Conservation (phyloP, 345 rosid species). For the Hibiscus trionum region DNA sequence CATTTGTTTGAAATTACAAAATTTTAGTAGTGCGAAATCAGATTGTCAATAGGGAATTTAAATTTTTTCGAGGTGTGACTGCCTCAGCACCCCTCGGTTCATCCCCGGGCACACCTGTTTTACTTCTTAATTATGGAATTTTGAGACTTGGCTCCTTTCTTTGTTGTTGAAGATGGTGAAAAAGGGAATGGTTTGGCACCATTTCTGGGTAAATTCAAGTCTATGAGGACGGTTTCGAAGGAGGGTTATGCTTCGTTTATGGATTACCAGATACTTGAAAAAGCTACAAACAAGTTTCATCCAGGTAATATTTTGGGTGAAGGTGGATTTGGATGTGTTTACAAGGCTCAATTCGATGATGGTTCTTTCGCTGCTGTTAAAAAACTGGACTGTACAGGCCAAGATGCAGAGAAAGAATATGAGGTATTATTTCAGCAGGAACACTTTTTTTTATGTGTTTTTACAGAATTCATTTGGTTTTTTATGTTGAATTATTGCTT, state of each 20-base stretch:
- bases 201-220: slow-evolving; percentile 44
- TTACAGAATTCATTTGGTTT: no score
- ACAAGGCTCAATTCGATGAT: slow-evolving; percentile 57
- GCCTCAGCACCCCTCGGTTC: no score
- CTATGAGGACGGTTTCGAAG: slow-evolving; percentile 37
- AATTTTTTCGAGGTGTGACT: no score
- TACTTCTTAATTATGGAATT: slow-evolving; percentile 4
- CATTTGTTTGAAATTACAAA: no score
- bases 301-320: slow-evolving; percentile 67
- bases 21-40: no score
- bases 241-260: slow-evolving; percentile 44
- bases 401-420: slow-evolving; percentile 69
- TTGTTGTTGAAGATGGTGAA: slow-evolving; percentile 38
- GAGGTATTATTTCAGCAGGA: slow-evolving; percentile 36
- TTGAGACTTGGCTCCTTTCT: slow-evolving; percentile 1
- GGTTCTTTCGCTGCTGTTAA: slow-evolving; percentile 63
- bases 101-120: background rate
- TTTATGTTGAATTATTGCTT: background rate
- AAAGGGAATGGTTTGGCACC: slow-evolving; percentile 42
- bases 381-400: slow-evolving; percentile 59
- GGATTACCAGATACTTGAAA: slow-evolving; percentile 59
- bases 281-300: slow-evolving; percentile 57
- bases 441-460: background rate
- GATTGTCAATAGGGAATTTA: no score
- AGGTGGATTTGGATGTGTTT: slow-evolving; percentile 93